Conservation (phyloP, 2,329 filamentous ascomycete genomes). For the Thielaviopsis populi region DNA sequence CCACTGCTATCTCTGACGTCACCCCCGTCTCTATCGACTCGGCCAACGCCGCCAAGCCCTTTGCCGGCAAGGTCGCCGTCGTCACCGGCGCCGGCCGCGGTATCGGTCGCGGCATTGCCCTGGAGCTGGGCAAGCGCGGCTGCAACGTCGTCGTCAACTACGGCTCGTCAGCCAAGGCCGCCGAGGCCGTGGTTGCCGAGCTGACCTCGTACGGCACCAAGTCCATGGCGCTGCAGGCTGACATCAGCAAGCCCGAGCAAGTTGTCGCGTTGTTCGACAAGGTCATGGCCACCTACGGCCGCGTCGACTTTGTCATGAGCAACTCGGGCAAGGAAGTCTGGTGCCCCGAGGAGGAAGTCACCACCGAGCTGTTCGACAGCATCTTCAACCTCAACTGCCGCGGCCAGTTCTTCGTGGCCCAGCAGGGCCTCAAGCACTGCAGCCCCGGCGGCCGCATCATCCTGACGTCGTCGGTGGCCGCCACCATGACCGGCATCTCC, state of each 20-base stretch:
- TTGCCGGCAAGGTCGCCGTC: constrained; percentile 40
- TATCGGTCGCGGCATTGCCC: constrained; percentile 50
- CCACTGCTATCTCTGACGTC: constrained; percentile 15
- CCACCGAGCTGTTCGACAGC: constrained; percentile 54
- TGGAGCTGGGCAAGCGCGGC: constrained; percentile 51
- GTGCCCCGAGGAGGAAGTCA: constrained; percentile 54
- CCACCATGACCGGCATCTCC: constrained; percentile 49
- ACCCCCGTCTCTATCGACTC: constrained; percentile 18
- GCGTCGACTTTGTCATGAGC: constrained; percentile 56
- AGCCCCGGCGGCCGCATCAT: constrained; percentile 56
- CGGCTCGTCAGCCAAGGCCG: constrained; percentile 37
- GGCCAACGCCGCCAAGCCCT: constrained; percentile 24
- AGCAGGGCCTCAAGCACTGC: constrained; percentile 58
- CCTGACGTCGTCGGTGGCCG: constrained; percentile 55
- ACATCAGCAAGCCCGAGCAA: constrained; percentile 44
- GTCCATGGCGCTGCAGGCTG: constrained; percentile 45
- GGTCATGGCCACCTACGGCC: constrained; percentile 50
- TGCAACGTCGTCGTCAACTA: constrained; percentile 55
- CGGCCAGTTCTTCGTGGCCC: constrained; percentile 64
- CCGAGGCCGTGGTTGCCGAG: constrained; percentile 40
- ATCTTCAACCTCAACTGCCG: constrained; percentile 58
- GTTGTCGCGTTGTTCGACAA: constrained; percentile 50
- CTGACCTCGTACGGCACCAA: constrained; percentile 41
- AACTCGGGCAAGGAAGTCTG: constrained; percentile 59
- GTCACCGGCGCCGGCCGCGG: constrained; percentile 52